A percentile compares a stretch with the other conserved stretches of the same genome.
phyloP scores from a whole-genome alignment of 1,284 basidiomycete genomes.

The Irpex sp. region DNA sequence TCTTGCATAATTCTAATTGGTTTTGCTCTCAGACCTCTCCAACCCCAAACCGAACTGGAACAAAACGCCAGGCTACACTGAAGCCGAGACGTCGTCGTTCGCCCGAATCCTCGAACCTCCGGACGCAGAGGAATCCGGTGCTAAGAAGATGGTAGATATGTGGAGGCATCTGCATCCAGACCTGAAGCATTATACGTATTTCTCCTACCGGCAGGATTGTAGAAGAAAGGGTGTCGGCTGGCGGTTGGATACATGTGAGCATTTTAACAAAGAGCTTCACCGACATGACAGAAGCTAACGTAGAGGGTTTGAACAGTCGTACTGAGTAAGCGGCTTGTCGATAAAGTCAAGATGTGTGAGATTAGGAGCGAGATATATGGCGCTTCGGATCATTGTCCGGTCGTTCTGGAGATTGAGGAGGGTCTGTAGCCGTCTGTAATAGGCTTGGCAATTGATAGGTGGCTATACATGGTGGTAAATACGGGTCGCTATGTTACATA shows the following conservation, averaged over 20 bases:
- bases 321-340: conserved; percentile 58
- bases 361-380: conserved; percentile 83
- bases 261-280: neutral
- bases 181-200: conserved; percentile 74
- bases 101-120: conserved; percentile 55
- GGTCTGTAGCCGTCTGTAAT: neutral
- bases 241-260: conserved; percentile 81
- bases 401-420: conserved; percentile 61
- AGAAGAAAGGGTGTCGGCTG: conserved; percentile 80
- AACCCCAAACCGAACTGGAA: conserved; percentile 73
- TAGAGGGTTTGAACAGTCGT: conserved; percentile 45
- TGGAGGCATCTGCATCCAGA: conserved; percentile 78
- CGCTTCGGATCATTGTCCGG: conserved; percentile 78
- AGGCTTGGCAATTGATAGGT: neutral
- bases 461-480: neutral
- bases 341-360: conserved; percentile 68
- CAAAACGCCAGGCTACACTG: conserved; percentile 75
- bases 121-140: conserved; percentile 17
- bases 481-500: neutral
- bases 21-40: conserved; percentile 45
- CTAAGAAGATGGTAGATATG: conserved; percentile 65
- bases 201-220: conserved; percentile 80
- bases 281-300: neutral
- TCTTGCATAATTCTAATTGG: neutral
- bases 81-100: conserved; percentile 71